phyloP scores from a whole-genome alignment of 2,329 filamentous ascomycete genomes.

The Fusarium papillatum region DNA sequence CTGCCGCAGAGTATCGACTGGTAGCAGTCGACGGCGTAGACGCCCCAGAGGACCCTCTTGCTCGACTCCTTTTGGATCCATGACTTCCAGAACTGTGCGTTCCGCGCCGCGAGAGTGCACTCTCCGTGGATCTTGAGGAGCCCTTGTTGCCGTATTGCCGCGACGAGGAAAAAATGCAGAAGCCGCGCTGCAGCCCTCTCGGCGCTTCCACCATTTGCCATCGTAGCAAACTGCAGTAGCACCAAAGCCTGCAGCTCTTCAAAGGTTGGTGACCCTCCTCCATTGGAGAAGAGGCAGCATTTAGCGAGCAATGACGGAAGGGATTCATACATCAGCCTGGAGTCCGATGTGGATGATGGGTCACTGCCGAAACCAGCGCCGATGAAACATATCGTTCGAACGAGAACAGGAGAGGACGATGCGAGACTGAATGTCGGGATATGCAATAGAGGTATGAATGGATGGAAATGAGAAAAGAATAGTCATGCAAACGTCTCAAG shows the following conservation, averaged over 20 bases:
- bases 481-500: neutral
- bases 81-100: neutral
- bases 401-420: neutral
- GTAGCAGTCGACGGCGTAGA: constrained; percentile 5
- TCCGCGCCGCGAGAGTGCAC: neutral
- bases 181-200: neutral
- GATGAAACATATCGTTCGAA: neutral
- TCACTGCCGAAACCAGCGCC: neutral
- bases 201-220: neutral
- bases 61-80: constrained; percentile 6
- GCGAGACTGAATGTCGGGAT: neutral
- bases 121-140: constrained; percentile 1
- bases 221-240: neutral
- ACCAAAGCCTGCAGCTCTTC: neutral
- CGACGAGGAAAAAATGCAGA: neutral
- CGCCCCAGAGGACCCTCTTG: constrained; percentile 1
- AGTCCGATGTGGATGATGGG: neutral
- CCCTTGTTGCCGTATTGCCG: neutral
- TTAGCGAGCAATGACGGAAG: neutral
- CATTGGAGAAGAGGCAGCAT: neutral
- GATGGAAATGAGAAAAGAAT: neutral
- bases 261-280: neutral
- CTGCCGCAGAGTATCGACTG: constrained; percentile 5
- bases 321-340: neutral
- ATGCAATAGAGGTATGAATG: neutral